Evolutionary conservation across 441 rosid genomes (phyloP), one percentile per base, ranked within the genome.

Genomic region (Daphne laureola): DNA sequence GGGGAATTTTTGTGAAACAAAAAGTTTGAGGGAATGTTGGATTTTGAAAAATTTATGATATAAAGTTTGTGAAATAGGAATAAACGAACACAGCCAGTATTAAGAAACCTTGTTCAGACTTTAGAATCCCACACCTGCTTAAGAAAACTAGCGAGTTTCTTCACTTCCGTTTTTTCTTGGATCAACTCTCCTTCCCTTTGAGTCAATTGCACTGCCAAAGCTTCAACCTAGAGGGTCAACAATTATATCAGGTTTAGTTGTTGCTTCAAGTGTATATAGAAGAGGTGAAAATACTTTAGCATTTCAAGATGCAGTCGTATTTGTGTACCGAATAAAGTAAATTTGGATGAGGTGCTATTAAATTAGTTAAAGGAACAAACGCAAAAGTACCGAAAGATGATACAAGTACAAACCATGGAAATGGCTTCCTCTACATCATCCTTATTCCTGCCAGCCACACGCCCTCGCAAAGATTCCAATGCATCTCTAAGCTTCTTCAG

Each of bases 401-500:
- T 49, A 17, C 57, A 55, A 57, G 41, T 50, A 78, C 87, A 52
- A 62, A 90, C 97, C 96, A 90, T 93, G 31, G 82, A 59, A 67
- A 90, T 83, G 67, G 99, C 97, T 67, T 85, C 96, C 71, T 82
- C 86, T 21, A 90, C 95, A 55, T 93, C 96, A 66, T 93, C 99
- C 79, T 90, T 93, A 79, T 90, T 90, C 70, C 80, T 76, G 54
- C 96, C 96, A 2, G 81, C 87, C 56, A 93, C 95, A 46, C 91
- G 90, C 46, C 97, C 99, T 76, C 67, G 81, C 58, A 93, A 66
- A 21, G 91, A 83, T 68, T 90, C 96, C 62, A 93, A 62, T 15
- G 91, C 95, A 80, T 93, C 97, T 67, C 97, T 76, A 54, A 93
- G 91, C 83, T 93, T 93, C 85, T 93, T 90, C 76, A 93, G 55